Evolutionary conservation across 306 rosid species (phyloP), one percentile per base, ranked within the genome.

Genomic region (Cicer judaicum): DNA sequence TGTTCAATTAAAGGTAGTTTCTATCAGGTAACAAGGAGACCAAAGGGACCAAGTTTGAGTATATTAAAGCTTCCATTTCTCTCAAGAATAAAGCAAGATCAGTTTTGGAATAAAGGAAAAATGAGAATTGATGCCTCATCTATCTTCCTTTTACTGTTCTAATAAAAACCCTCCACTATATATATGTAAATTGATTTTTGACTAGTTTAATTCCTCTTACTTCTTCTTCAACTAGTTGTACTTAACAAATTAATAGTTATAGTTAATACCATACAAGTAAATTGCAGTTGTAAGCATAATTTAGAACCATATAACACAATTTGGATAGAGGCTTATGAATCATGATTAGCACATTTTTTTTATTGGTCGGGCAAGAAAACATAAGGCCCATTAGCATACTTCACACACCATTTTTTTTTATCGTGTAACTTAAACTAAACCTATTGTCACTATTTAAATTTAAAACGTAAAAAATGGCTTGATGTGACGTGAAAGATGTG

Each of bases 41-140:
- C 90, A 86, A 81, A 73, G 86, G 88, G 75, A 81, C 86, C 88
- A 77, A 79, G 6, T 78, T 85, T 74, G 41, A 54, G 77, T 48
- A 68, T 49, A 62, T 43, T 70, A 84, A 82, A 89, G 85, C 75
- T 78, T 74, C 62, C 74, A 68, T 64, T 52, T 70, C 83, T 78
- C 78, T 64, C 43, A 8, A 6, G 47, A 68, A 77, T 81, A 88
- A 88, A 87, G 92, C 54, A 78, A 80, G 85, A 82, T 34, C 5
- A 87, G 85, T 84, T 64, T 69, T 80, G 90, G 93, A 89, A 89
- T 89, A 89, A 89, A 87, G 90, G 77, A 74, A 54, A 39, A 72
- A 73, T 61, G 5, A 52, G 10, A 62, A 16, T 80, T 80, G 82
- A 90, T 90, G 88, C 89, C 89, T 67, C 52, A 15, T 6, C 80